These are phyloP conservation scores for Pythium angustatum DNA, from an alignment of 352 stramenopile genomes.

Conservation along the genomic window DNA sequence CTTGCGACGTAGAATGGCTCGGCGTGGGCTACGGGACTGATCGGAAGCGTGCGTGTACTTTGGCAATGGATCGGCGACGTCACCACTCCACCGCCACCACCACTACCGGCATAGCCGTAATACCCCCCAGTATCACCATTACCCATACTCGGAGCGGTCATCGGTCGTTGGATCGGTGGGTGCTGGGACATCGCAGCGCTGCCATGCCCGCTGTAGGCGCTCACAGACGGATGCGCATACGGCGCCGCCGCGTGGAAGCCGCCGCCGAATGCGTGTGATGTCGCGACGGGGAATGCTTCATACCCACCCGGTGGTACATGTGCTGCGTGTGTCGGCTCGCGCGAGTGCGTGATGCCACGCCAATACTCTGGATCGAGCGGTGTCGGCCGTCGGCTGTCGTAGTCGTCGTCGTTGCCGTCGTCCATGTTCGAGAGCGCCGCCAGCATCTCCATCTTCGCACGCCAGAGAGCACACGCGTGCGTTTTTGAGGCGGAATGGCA, in stretches of 20 bases:
- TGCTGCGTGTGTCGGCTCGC: conserved; percentile 26
- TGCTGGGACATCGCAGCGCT: conserved; percentile 7
- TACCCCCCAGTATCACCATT: neutral
- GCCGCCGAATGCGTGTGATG: neutral
- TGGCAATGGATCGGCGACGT: conserved; percentile 35
- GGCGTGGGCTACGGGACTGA: conserved; percentile 22
- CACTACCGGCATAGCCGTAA: conserved; percentile 15
- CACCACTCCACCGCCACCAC: conserved; percentile 13
- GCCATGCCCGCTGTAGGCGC: neutral
- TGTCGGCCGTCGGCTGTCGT: conserved; percentile 40
- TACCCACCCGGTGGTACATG: conserved; percentile 21
- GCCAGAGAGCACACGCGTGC: neutral
- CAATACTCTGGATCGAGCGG: conserved; percentile 75
- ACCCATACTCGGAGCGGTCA: conserved; percentile 28
- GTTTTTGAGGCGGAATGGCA: no score
- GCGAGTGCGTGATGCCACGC: conserved; percentile 67
- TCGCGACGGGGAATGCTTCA: conserved; percentile 19
- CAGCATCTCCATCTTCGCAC: conserved; percentile 39
- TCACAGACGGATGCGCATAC: conserved; percentile 15
- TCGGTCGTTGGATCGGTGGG: conserved; percentile 26
- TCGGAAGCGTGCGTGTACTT: conserved; percentile 8
- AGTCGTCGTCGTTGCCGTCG: conserved; percentile 33
- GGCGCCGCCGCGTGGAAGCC: conserved; percentile 1
- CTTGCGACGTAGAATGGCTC: conserved; percentile 3
- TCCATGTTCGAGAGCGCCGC: conserved; percentile 45